Evolutionary conservation across 2,329 filamentous ascomycete genomes (phyloP), one percentile per base, ranked within the genome.

Genomic region (Penicillium janthinellum): DNA sequence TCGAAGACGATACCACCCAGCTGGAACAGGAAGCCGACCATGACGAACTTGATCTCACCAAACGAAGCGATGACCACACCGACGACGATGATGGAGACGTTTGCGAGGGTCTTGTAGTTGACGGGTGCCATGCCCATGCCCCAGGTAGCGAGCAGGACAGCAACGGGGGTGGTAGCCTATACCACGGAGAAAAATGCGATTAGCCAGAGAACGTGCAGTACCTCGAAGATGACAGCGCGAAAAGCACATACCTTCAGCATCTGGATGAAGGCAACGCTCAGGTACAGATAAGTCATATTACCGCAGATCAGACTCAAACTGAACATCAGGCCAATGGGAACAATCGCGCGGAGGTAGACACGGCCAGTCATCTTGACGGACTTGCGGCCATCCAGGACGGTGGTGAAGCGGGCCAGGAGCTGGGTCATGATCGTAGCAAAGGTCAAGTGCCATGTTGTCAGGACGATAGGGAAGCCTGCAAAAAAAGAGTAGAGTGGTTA

Each of bases 371-470:
- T 98, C 82, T 96, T 96, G 61, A 98, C 92, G 45, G 89, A 91
- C 82, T 97, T 96, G 71, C 95, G 89, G 68, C 92, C 93, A 81
- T 99, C 95, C 65, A 99, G 90, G 56, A 96, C 82, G 41, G 83
- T 89, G 44, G 94, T 98, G 74, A 91, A 96, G 71, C 91, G 90
- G 53, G 95, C 92, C 76, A 99, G 86, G 68, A 96, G 74, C 79
- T 98, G 95, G 67, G 95, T 99, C 85, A 96, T 94, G 74, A 96
- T 75, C 38, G 93, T 96, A 65, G 95, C 92, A 74, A 98, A 98
- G 31, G 87, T 82, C 79, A 98, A 82, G 82, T 99, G 95, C 88
- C 94, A 99, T 83, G 94, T 96, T 72, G 92, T 96, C 65, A 99
- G 85, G 73, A 96, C 79, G 61, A 84, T 83, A 54, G 78, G 80